Evolutionary conservation across 805 yeast genomes (phyloP), one percentile per base, ranked within the genome.

Genomic region (Myxozyma monticola): DNA sequence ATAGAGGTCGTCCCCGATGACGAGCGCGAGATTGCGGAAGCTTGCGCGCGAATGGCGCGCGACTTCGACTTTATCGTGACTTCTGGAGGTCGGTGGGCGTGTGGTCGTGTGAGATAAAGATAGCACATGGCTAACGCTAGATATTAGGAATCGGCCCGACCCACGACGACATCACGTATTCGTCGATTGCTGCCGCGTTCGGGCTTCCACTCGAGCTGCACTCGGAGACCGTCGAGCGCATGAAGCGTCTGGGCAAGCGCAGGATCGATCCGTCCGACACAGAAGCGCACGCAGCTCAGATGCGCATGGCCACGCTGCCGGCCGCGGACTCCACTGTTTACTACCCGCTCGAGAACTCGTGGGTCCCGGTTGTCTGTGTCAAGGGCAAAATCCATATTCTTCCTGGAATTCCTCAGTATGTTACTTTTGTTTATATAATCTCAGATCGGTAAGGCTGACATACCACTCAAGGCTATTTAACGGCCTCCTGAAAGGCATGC

Each of bases 91-190:
- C 29, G 6, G 36, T 12, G n/a, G 10, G 14, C 4, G 14, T 15
- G 14, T 26, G n/a, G 26, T 12, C 25, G 7, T 10, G 7, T 26
- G 7, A 8, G 29, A 26, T 7, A 26, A 10, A 10, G 18, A n/a
- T n/a, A n/a, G n/a, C n/a, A n/a, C n/a, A n/a, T n/a, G n/a, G n/a
- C 42, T 35, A 29, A 43, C 48, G 4, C 76, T 80, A 0, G n/a
- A 28, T 21, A 21, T n/a, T 21, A 46, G 50, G 56, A 6, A 86
- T 88, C 51, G 96, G 96, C 0, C 86, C 95, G 3, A 88, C 96
- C 0, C 95, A 88, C 60, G 96, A 88, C 64, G 96, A 88, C 65
- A 84, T 88, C 53, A 88, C 96, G 0, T 88, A 88, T 65, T 80
- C 79, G 45, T 74, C 86, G 31, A 60, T 88, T n/a, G 87, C 91